Base-by-base conservation (phyloP, 495 filamentous ascomycete genomes). In the Aspergillus nanangensis region DNA sequence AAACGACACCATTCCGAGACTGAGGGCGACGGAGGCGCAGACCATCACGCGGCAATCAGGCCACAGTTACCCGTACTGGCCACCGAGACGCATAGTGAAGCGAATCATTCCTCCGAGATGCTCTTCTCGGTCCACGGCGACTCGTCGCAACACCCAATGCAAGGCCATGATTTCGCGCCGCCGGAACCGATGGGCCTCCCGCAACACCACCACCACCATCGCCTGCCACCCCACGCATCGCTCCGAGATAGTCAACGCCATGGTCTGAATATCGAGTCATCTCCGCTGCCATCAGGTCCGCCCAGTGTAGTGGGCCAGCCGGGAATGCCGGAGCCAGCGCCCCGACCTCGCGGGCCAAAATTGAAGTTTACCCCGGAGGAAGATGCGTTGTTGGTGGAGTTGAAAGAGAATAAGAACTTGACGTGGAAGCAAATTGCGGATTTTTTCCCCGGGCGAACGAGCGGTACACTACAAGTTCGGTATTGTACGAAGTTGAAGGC, bases 401-500 rank as follows among this genome's bases (percentile, higher is more conserved):
- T 96, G 41, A 96, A 96, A 63, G 90, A 96, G 66, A 88, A 90
- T 49, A 92, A 90, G 61, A 86, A 85, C 53, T 75, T 96, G 54
- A 90, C 90, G 8, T 96, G 90, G 90, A 94, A 93, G 60, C 90
- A 96, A 74, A 95, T 96, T 53, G 86, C 87, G 44, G 89, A 94
- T 56, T 95, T 92, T 67, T 95, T 96, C 55, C 90, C 90, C 7
- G 90, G 90, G 9, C 73, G 90, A 38, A 88, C 87, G 33, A 90
- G 84, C 23, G 89, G 88, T 31, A 95, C 90, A 25, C 69, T 96
- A 44, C 90, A 96, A 60, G 90, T 96, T 49, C 82, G 90, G 10
- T 96, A 96, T 62, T 96, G 90, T 58, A 95, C 89, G 21, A 95
- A 93, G 65, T 70, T 95, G 48, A 95, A 93, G 66, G 87, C 87